These are phyloP conservation scores for Botrytis sinoallii DNA, from an alignment of 2,329 filamentous ascomycete species.

Conservation along the genomic window DNA sequence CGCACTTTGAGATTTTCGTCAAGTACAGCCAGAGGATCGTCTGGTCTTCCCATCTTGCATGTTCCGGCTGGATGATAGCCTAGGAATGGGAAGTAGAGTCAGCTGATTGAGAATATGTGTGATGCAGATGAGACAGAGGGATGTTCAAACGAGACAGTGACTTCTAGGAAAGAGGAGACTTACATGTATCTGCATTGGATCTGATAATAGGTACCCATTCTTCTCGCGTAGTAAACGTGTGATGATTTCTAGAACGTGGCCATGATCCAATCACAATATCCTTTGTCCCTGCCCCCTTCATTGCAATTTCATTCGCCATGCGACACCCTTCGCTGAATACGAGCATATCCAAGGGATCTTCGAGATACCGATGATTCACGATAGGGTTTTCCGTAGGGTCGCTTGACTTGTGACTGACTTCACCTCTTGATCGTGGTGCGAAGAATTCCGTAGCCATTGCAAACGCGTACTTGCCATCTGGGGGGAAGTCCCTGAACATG, in stretches of 20 bases:
- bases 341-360: not conserved
- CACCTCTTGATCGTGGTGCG: not conserved
- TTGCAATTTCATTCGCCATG: not conserved
- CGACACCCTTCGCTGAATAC: not conserved
- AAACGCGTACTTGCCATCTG: not conserved
- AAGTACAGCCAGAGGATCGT: not conserved
- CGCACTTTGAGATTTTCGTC: not conserved
- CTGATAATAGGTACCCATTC: not conserved
- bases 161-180: not conserved
- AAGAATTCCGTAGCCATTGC: not conserved
- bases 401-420: not conserved
- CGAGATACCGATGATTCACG: not conserved
- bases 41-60: not conserved
- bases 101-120: not conserved
- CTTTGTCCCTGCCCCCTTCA: not conserved
- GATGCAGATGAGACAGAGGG: not conserved
- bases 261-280: not conserved
- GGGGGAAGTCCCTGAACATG: not conserved
- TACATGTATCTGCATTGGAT: not conserved
- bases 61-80: not conserved
- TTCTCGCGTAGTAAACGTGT: not conserved
- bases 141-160: rapidly evolving
- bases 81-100: not conserved
- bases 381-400: not conserved
- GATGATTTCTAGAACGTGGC: not conserved